Base-by-base conservation (phyloP, 768 basidiomycete genomes). In the Panaeolus papilionaceus region DNA sequence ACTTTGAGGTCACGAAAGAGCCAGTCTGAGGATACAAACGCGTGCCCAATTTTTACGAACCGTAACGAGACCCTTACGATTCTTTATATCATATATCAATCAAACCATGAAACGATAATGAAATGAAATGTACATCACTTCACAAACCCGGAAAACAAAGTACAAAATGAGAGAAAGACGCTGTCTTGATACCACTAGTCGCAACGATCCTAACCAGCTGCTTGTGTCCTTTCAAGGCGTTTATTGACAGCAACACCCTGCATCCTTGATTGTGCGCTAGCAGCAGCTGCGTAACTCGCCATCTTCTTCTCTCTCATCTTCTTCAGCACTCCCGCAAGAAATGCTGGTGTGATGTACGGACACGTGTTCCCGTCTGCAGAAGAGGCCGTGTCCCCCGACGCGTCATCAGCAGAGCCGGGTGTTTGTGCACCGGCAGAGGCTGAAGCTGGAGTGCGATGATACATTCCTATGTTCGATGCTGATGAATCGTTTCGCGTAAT, bases 191-290 rank as follows among this genome's bases (percentile, higher is more conserved):
- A 18, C 20, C 18, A 7, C 18, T 3, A 3, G 45, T n/a, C 18
- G 45, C 18, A 18, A 51, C 10, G 23, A 4, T 26, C 42, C 67
- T 70, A 88, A 1, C 88, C 88, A 8, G 84, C 88, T 26, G 88
- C 88, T 72, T 91, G 90, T 4, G 89, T 83, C 75, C 91, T 82
- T 75, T 92, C 92, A 72, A 93, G 74, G 79, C 90, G 84, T 78
- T 91, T 92, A 76, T 93, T 92, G 6, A 92, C 83, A 1, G 83
- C 86, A 28, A 85, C 78, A 20, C 67, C 65, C 23, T 63, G 63
- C 47, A 66, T 61, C 40, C 58, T 66, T 0, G 86, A 83, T 42
- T 87, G 77, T 16, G 84, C 86, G 63, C 75, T 81, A 44, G 84
- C 73, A 7, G 83, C 79, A 71, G 85, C 84, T 0, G 86, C 79